A percentile compares a stretch with the other conserved stretches of the same genome.
Conservation (phyloP, 179 eudicot species). For the Spinacia oleracea region DNA sequence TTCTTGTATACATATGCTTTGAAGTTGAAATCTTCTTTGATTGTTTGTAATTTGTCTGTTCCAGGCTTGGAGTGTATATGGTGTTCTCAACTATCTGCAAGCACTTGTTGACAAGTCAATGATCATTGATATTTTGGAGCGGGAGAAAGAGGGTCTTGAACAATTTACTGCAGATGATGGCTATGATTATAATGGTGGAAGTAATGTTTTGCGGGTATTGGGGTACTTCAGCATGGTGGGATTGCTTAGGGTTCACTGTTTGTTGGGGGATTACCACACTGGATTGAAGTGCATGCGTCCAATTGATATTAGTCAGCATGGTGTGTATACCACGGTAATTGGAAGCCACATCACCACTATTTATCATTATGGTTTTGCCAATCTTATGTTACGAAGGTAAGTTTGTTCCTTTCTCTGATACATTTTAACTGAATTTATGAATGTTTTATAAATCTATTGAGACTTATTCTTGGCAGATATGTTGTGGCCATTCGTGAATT, state of each 20-base stretch:
- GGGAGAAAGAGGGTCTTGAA: constrained; percentile 90
- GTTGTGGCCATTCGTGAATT: constrained; percentile 83
- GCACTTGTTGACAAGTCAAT: constrained; percentile 93
- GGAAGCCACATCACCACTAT: constrained; percentile 96
- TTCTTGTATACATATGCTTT: neutral
- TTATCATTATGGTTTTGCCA: constrained; percentile 97
- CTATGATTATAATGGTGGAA: constrained; percentile 90
- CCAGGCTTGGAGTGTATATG: constrained; percentile 97
- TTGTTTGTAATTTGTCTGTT: neutral
- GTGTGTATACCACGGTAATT: constrained; percentile 87
- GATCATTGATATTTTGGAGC: constrained; percentile 75
- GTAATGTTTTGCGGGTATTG: constrained; percentile 92
- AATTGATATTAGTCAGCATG: constrained; percentile 91
- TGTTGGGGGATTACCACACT: constrained; percentile 92
- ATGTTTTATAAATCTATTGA: constrained; percentile 7
- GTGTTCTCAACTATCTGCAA: constrained; percentile 93
- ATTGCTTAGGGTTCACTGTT: constrained; percentile 84
- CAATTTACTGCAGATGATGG: constrained; percentile 93
- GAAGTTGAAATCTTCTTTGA: neutral
- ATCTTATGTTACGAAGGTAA: constrained; percentile 93
- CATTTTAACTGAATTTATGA: constrained; percentile 8
- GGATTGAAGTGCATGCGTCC: constrained; percentile 90
- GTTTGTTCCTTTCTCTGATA: constrained; percentile 6
- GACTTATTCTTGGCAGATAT: constrained; percentile 48
- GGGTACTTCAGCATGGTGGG: constrained; percentile 99